Percentiles rank a stretch among this genome's conserved stretches.
These are phyloP conservation scores for Pleurotus citrinopileatus DNA, from an alignment of 768 basidiomycete species.

Conservation along the genomic window DNA sequence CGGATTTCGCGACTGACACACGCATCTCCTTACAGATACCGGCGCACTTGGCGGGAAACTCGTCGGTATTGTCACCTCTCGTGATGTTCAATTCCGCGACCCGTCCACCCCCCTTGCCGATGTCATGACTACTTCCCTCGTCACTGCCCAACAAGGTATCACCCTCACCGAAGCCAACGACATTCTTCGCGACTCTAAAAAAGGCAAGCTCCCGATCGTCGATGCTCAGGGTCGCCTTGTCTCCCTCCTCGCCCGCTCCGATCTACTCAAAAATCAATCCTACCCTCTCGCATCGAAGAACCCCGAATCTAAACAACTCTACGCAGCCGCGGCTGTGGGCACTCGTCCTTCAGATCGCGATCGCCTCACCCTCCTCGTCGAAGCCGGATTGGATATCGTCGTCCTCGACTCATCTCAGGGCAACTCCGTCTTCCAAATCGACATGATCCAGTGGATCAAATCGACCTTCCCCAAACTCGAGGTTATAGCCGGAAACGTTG, in stretches of 20 bases:
- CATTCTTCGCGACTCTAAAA: slow-evolving; percentile 94
- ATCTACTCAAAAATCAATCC: slow-evolving; percentile 95
- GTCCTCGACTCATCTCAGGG: slow-evolving; percentile 96
- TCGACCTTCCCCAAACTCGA: slow-evolving; percentile 79
- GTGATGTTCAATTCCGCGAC: slow-evolving; percentile 92
- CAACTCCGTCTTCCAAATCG: slow-evolving; percentile 89
- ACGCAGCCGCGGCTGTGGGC: slow-evolving; percentile 93
- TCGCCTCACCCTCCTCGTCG: slow-evolving; percentile 80
- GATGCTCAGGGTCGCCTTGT: slow-evolving; percentile 63
- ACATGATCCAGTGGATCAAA: slow-evolving; percentile 96
- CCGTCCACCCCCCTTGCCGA: slow-evolving; percentile 61
- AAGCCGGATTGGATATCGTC: slow-evolving; percentile 94
- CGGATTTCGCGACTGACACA: slow-evolving; percentile 14
- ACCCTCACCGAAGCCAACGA: slow-evolving; percentile 90
- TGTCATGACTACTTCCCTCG: slow-evolving; percentile 88
- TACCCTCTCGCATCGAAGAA: slow-evolving; percentile 94
- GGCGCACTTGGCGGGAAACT: slow-evolving; percentile 89
- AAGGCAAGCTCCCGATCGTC: slow-evolving; percentile 93
- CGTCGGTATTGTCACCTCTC: slow-evolving; percentile 93
- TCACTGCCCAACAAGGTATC: slow-evolving; percentile 86
- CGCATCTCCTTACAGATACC: slow-evolving; percentile 54
- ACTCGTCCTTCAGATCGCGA: slow-evolving; percentile 88
- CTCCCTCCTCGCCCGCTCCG: slow-evolving; percentile 92
- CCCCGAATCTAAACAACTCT: slow-evolving; percentile 89
- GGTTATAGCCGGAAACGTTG: slow-evolving; percentile 96